These are phyloP conservation scores for Peronospora farinosa DNA, from an alignment of 352 stramenopile genomes.

Conservation along the genomic window DNA sequence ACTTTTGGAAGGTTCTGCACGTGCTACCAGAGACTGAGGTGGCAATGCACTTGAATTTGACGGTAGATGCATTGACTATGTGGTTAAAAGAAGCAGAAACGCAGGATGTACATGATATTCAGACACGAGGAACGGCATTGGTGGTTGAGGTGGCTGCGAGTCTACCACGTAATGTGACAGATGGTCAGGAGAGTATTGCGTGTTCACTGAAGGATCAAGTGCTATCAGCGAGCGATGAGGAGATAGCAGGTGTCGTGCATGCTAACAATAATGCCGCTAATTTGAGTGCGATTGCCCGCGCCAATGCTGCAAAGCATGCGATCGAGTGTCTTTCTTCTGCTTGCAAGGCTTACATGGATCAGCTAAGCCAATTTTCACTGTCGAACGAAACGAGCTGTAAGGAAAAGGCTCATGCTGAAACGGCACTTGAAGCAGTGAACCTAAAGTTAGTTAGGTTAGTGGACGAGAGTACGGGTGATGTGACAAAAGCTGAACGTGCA, in stretches of 20 bases:
- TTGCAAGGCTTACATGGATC: slow-evolving; percentile 36
- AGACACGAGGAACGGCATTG: slow-evolving; percentile 13
- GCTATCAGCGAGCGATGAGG: slow-evolving; percentile 17
- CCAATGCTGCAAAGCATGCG: slow-evolving; percentile 32
- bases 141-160: slow-evolving; percentile 20
- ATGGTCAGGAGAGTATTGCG: slow-evolving; percentile 19
- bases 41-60: slow-evolving; percentile 33
- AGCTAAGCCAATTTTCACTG: slow-evolving; percentile 30
- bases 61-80: slow-evolving; percentile 30
- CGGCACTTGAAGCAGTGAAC: slow-evolving; percentile 23
- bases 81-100: slow-evolving; percentile 30
- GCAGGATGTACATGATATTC: slow-evolving; percentile 13
- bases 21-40: slow-evolving; percentile 30
- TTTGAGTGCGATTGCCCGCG: slow-evolving; percentile 25
- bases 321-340: slow-evolving; percentile 40
- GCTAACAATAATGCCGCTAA: slow-evolving; percentile 13
- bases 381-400: slow-evolving; percentile 11
- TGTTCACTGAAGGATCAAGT: slow-evolving; percentile 14
- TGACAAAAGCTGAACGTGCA: slow-evolving; percentile 22
- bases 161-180: slow-evolving; percentile 16
- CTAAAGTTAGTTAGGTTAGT: slow-evolving; percentile 16
- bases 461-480: slow-evolving; percentile 16
- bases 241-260: slow-evolving; percentile 22
- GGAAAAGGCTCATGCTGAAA: slow-evolving; percentile 17
- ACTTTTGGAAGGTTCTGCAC: slow-evolving; percentile 29